Evolutionary conservation across 805 yeast genomes (phyloP).

Genomic region (Saccharomycopsis schoenii): DNA sequence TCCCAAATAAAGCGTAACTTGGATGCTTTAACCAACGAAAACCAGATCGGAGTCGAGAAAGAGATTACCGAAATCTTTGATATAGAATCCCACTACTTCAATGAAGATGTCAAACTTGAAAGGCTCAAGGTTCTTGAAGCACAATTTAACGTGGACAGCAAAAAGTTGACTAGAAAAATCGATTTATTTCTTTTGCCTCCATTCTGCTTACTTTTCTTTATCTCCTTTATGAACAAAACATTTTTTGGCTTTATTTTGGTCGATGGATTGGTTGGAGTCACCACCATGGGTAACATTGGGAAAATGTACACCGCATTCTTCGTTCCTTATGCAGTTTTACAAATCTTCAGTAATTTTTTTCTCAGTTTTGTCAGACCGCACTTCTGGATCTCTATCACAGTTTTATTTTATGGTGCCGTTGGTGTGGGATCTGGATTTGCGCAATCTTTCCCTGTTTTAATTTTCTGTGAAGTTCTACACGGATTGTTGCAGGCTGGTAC

Average conservation of each 20-base stretch:
- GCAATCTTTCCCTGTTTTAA: slow-evolving; percentile 44
- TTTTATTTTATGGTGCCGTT: slow-evolving; percentile 52
- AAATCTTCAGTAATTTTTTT: slow-evolving; percentile 50
- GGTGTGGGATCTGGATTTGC: slow-evolving; percentile 58
- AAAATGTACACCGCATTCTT: slow-evolving; percentile 48
- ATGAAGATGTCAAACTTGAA: no score
- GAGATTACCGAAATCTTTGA: no score
- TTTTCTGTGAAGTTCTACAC: slow-evolving; percentile 51
- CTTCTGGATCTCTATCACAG: slow-evolving; percentile 48
- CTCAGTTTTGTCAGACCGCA: slow-evolving; percentile 54
- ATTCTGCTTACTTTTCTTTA: slow-evolving; percentile 54
- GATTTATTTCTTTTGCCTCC: slow-evolving; percentile 62
- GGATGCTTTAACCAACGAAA: no score
- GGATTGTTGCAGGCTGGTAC: slow-evolving; percentile 64
- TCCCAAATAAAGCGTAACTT: no score
- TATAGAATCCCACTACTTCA: no score
- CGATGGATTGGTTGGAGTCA: slow-evolving; percentile 39
- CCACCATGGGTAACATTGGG: no score
- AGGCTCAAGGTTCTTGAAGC: background rate
- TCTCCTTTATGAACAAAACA: slow-evolving; percentile 64
- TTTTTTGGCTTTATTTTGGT: slow-evolving; percentile 64
- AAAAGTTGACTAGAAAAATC: slow-evolving; percentile 46
- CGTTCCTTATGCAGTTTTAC: slow-evolving; percentile 50
- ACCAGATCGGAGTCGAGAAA: no score
- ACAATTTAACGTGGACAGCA: slow-evolving; percentile 39